Base-by-base conservation (phyloP, 2,329 filamentous ascomycete species). In the Arthrobotrys entomopaga region DNA sequence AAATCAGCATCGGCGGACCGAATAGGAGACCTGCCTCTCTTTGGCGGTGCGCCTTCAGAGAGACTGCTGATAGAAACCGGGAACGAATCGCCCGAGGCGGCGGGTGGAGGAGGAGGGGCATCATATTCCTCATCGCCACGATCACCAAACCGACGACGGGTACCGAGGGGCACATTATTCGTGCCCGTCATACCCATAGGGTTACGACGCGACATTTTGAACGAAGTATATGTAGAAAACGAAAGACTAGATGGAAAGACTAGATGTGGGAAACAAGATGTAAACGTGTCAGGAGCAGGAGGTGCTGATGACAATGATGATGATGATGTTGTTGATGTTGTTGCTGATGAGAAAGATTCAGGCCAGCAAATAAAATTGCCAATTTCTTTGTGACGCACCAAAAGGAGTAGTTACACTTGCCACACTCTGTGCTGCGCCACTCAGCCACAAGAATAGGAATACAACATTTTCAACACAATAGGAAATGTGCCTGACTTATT, bases 91-190 rank as follows among this genome's bases (percentile, higher is more conserved):
- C 42, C 42, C 1, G 42, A 46, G 11, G 4, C 13, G 48, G 82
- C 82, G 15, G 80, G 80, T 43, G 78, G 57, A 34, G 78, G 77
- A 24, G 77, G 67, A 67, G 80, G 80, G 50, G 82, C 79, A 76
- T 80, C 80, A 56, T 78, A 79, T 48, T 90, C 71, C 48, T 60
- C 46, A 26, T 53, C 87, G 40, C 38, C 59, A 19, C 69, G 69
- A 46, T 73, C 91, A 75, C 88, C 90, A 79, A 96, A 93, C 76
- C 93, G 91, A 79, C 91, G 88, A 77, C 88, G 87, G 79, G 88
- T 96, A 60, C 95, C 95, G 76, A 99, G 85, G 75, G 95, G 95
- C 79, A 99, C 96, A 80, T 97, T 98, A 83, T 99, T 99, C 50
- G 96, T 98, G 60, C 95, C 95, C 19, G 95, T 99, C 81, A 97